phyloP scores from a whole-genome alignment of 306 rosid species.

The Cucurbita ficifolia region DNA sequence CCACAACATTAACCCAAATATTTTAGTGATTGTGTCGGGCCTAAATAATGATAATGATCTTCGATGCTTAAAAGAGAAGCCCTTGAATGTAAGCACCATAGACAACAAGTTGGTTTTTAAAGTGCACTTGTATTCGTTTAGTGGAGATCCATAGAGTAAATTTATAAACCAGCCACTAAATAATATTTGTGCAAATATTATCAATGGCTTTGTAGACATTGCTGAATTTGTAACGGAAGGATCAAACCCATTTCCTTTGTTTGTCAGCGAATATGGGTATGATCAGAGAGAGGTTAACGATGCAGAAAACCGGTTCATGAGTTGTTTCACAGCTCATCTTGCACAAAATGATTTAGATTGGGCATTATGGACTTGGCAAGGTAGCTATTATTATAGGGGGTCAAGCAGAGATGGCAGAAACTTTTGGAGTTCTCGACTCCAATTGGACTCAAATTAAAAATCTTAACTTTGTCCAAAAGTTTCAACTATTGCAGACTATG shows the following conservation, averaged over 20 bases:
- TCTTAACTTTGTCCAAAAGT: conserved; percentile 13
- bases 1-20: conserved; percentile 15
- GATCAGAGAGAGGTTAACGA: too few relatives aligned
- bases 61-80: too few relatives aligned
- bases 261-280: too few relatives aligned
- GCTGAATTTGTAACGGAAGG: too few relatives aligned
- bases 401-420: neutral
- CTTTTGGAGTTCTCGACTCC: conserved; percentile 17
- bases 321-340: conserved; percentile 27
- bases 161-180: conserved; percentile 25
- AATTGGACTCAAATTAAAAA: conserved; percentile 17
- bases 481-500: conserved; percentile 23
- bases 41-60: conserved; percentile 24
- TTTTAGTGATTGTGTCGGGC: conserved; percentile 21
- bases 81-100: too few relatives aligned
- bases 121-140: too few relatives aligned
- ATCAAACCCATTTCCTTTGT: too few relatives aligned
- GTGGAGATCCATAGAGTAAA: too few relatives aligned
- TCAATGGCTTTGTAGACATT: too few relatives aligned
- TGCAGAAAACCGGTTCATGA: conserved; percentile 12
- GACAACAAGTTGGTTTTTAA: too few relatives aligned
- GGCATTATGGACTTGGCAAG: conserved; percentile 36
- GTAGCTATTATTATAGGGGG: conserved; percentile 28
- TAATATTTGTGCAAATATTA: conserved; percentile 26
- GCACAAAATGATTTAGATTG: conserved; percentile 35